Base-by-base conservation (phyloP, 768 basidiomycete species). In the Cystofilobasidium capitatum region DNA sequence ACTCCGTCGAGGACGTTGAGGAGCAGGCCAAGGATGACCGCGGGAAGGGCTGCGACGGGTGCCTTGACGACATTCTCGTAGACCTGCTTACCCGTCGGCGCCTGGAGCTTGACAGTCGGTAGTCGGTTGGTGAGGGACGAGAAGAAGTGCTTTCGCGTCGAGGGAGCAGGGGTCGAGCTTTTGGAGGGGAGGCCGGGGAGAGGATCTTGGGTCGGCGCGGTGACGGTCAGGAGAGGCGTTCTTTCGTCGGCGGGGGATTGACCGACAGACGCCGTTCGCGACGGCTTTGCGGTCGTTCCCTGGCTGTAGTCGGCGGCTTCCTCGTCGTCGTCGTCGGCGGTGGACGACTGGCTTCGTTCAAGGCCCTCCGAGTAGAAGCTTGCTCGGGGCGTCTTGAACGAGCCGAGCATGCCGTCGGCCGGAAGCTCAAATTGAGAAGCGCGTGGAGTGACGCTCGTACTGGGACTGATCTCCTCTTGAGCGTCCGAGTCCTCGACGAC, bases 1-100 rank as follows among this genome's bases (percentile, higher is more conserved):
- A 99, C 85, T 13, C 92, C 96, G 74, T 99, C 94, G 39, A 99
- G 80, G 51, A 97, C 83, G 73, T 97, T 98, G 66, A 98, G 79
- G 42, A 97, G 76, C 71, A 84, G 82, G 9, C 92, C 94, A 29
- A 96, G 80, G 20, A 91, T 74, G 3, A 93, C 90, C 0, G 91
- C 88, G 0, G 93, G 92, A n/a, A 93, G 45, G 12, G 72, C 68
- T 57, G 74, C 73, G 60, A 77, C 58, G 0, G 78, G 78, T 51
- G 76, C 74, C 8, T 65, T 47, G 17, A 78, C 63, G 2, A 58
- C 69, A 2, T 70, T 71, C 54, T 71, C 39, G 45, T 55, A 62
- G n/a, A 68, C 12, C 12, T 62, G 24, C 42, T 62, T 61, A 7
- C 61, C 66, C 16, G 66, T 62, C 0, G 66, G 66, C 29, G 42